phyloP scores from a whole-genome alignment of 257 asterid genomes.

The Solanum pimpinellifolium region DNA sequence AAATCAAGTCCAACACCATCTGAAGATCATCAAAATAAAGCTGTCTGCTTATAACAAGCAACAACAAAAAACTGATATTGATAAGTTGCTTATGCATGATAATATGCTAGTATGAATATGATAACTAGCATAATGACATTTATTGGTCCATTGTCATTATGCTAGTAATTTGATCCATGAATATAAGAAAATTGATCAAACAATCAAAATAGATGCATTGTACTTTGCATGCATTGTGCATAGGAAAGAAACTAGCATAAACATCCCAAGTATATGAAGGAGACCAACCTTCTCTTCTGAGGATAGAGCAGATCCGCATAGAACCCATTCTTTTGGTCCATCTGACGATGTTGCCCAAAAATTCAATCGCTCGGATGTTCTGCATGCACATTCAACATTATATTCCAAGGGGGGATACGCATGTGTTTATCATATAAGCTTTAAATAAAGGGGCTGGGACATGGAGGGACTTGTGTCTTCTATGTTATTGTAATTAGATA shows the following conservation, averaged over 20 bases:
- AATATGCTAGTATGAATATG: background rate
- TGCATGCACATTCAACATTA: constrained; percentile 12
- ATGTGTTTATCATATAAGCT: background rate
- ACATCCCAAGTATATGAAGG: background rate
- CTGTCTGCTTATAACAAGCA: background rate
- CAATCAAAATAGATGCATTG: background rate
- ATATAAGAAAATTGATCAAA: background rate
- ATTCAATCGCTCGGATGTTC: constrained; percentile 20
- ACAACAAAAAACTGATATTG: background rate
- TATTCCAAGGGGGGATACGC: background rate
- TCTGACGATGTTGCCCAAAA: constrained; percentile 26
- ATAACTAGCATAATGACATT: background rate
- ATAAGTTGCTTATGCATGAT: background rate
- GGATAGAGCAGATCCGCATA: constrained; percentile 89
- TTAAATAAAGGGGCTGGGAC: background rate
- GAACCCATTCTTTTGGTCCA: constrained; percentile 50
- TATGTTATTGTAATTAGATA: background rate
- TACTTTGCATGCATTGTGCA: background rate
- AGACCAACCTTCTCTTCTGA: constrained; percentile 56
- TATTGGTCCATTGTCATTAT: background rate
- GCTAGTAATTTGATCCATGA: background rate
- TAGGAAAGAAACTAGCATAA: background rate
- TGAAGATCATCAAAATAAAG: background rate
- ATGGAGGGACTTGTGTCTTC: background rate
- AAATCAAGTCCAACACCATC: background rate